Evolutionary conservation across 345 rosid species (phyloP), one percentile per base, ranked within the genome.

Genomic region (Pistacia vera): DNA sequence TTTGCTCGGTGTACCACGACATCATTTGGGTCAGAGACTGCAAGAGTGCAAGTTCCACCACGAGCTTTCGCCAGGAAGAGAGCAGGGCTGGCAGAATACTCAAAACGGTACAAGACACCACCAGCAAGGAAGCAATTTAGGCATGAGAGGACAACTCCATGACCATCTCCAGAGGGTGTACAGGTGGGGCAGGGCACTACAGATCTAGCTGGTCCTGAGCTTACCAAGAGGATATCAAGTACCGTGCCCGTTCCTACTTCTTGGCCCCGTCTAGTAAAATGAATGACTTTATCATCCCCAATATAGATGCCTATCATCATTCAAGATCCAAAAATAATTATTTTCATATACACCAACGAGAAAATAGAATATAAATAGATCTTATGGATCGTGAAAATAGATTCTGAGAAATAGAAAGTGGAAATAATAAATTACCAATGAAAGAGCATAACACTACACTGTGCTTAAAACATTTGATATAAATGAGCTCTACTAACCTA

Each of bases 1-100:
- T 86, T 87, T 35, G 98, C 98, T 2, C 97, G 87, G 76, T 92
- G 93, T 52, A 90, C 86, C 17, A 87, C 91, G 2, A 79, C 6
- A 3, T 86, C 92, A 25, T 80, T 28, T 0, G 85, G 84, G 74
- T 92, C 95, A 0, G 97, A 61, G 46, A 82, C 91, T 0, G 95
- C 95, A n/a, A 88, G 96, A 6, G 98, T 90, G 81, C 99, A 93
- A 52, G 99, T 95, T 70, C 97, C 97, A 11, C 97, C 99, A 2
- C 99, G 91, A 11, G 95, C 97, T 82, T 92, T 93, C 11, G 93
- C 92, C 0, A 95, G 85, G 71, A 92, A 95, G 79, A 85, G 89
- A 70, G 97, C 92, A 0, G 95, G 90, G 44, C 59, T 86, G 66
- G 93, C 99, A 0, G 90, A 86, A 80, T 96, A 96, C 85, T 88